Percentiles rank a stretch among this genome's conserved stretches.
Conservation (phyloP, 169 alveolate genomes). For the Plasmodium gallinaceum region DNA sequence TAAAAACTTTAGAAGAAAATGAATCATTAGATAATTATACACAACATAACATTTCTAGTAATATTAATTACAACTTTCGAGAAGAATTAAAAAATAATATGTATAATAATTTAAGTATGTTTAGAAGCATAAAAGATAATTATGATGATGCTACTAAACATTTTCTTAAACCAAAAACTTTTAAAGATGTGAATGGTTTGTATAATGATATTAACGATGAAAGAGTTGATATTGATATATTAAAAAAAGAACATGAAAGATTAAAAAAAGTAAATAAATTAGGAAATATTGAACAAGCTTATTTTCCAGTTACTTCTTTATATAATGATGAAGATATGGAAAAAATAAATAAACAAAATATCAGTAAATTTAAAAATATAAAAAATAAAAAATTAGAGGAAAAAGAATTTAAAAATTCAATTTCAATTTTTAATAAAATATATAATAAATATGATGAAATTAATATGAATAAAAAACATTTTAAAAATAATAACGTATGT, state of each 20-base stretch:
- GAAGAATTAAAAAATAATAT: conserved; percentile 64
- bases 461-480: neutral
- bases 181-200: conserved; percentile 46
- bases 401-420: neutral
- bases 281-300: neutral
- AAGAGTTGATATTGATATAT: conserved; percentile 31
- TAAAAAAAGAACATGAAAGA: conserved; percentile 70
- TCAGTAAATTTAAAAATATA: conserved; percentile 9
- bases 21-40: conserved; percentile 5
- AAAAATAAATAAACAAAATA: conserved; percentile 17
- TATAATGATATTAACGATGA: conserved; percentile 58
- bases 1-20: neutral
- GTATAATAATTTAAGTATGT: conserved; percentile 55
- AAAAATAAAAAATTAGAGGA: neutral
- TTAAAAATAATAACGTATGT: neutral
- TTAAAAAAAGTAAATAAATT: neutral
- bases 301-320: neutral
- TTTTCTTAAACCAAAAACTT: conserved; percentile 63
- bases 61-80: conserved; percentile 35
- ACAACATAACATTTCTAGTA: conserved; percentile 12
- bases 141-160: conserved; percentile 58
- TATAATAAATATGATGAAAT: neutral
- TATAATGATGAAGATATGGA: neutral
- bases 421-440: neutral
- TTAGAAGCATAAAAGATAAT: conserved; percentile 34